Conservation (phyloP, 495 filamentous ascomycete genomes). For the Letharia lupina region DNA sequence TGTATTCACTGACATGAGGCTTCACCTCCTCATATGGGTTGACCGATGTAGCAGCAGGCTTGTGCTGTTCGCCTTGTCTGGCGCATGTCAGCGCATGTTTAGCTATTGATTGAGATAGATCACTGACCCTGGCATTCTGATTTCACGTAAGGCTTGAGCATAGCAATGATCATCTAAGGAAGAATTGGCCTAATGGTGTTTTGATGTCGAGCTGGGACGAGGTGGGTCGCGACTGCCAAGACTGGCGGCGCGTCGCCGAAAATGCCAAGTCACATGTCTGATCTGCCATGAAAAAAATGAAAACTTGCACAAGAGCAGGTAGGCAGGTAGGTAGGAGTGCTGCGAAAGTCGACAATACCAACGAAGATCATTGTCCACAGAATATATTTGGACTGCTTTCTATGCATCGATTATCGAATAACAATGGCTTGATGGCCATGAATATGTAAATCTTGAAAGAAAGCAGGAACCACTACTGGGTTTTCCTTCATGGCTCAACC, state of each 20-base stretch:
- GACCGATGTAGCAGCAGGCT: slow-evolving; percentile 32
- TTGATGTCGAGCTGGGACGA: neutral
- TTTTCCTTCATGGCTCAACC: neutral
- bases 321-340: neutral
- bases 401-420: neutral
- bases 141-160: neutral
- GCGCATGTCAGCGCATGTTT: slow-evolving; percentile 27
- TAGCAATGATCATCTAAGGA: neutral
- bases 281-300: no score
- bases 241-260: neutral
- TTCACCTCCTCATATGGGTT: slow-evolving; percentile 74
- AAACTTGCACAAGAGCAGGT: no score
- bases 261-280: slow-evolving; percentile 9
- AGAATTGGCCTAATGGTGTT: neutral
- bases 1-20: slow-evolving; percentile 66
- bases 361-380: neutral
- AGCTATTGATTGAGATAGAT: neutral
- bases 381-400: neutral
- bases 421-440: neutral
- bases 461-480: neutral
- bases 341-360: neutral
- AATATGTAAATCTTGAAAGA: neutral
- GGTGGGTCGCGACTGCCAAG: neutral
- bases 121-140: slow-evolving; percentile 42
- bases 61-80: slow-evolving; percentile 79